Base-by-base conservation (phyloP, 169 alveolate species). In the Eimeria tenella region DNA sequence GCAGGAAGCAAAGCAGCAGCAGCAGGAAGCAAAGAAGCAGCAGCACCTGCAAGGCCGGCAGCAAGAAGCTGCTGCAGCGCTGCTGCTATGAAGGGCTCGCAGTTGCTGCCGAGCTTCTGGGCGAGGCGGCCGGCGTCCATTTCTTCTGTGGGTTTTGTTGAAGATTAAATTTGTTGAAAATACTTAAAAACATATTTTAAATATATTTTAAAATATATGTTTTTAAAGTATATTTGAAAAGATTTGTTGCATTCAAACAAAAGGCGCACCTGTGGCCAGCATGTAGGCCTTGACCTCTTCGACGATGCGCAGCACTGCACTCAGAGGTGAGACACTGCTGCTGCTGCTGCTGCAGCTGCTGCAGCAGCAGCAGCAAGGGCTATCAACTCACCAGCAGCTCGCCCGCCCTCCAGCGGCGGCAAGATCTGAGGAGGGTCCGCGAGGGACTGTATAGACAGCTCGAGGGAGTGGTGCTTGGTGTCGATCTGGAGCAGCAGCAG, bases 241-340 rank as follows among this genome's bases (percentile, higher is more conserved):
- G 1, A 73, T 21, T 73, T 21, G 1, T 73, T 11, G 49, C 49
- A 0, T 25, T 31, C 42, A 31, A 31, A n/a, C 65, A 56, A 58
- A 17, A 11, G 10, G 50, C 53, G 9, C 19, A 75, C 86, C 86
- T 50, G 86, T 75, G n/a, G 86, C 65, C 23, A 75, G 86, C 65
- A 75, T 75, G 63, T 75, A 75, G 42, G 86, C 86, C 86, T 75
- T 75, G 42, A 75, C 86, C 86, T 75, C 86, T 19, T 75, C 86
- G 56, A 75, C 63, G 19, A 75, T 75, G 65, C 86, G 86, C 21
- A 75, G 23, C 42, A 42, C 86, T 75, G 63, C 25, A 5, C 4
- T 8, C 49, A 71, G 23, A 71, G 17, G 19, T 10, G 68, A 58
- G 19, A 31, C 42, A 2, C 42, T 31, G 42, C 42, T 31, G 42